Percentiles rank a stretch among this genome's conserved stretches.
phyloP scores from a whole-genome alignment of 441 rosid genomes.

The Populus tomentosa region DNA sequence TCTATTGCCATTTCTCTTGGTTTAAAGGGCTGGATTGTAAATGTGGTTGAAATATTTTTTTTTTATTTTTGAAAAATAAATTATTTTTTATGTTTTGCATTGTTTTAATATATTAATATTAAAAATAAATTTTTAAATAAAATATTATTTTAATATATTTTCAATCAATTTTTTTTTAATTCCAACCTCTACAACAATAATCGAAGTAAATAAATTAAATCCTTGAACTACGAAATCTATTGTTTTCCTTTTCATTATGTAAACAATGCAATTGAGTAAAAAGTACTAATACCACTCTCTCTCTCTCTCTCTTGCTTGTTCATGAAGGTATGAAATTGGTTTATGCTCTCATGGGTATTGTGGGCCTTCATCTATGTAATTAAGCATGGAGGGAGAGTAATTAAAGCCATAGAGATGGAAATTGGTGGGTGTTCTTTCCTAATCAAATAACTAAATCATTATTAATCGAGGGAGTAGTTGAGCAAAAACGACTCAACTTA shows the following conservation, averaged over 20 bases:
- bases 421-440: not conserved
- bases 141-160: too few species aligned
- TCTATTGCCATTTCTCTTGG: too few species aligned
- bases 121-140: too few species aligned
- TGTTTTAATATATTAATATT: too few species aligned
- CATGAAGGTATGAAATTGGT: constrained; percentile 19
- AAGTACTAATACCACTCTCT: constrained; percentile 6
- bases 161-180: too few species aligned
- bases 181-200: too few species aligned
- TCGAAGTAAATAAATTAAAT: not conserved
- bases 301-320: constrained; percentile 20
- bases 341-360: constrained; percentile 18
- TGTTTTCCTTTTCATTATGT: constrained; percentile 20
- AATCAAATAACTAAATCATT: not conserved
- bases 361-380: constrained; percentile 16
- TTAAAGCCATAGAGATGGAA: not conserved
- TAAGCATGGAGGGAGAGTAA: not conserved
- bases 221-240: constrained; percentile 29
- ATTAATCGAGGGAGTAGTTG: not conserved
- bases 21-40: too few species aligned
- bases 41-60: too few species aligned
- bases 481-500: not conserved
- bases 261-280: constrained; percentile 27
- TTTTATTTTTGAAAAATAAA: too few species aligned
- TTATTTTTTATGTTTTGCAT: too few species aligned